Evolutionary conservation across 139 green algal species (phyloP).

Genomic region (Volvox africanus): DNA sequence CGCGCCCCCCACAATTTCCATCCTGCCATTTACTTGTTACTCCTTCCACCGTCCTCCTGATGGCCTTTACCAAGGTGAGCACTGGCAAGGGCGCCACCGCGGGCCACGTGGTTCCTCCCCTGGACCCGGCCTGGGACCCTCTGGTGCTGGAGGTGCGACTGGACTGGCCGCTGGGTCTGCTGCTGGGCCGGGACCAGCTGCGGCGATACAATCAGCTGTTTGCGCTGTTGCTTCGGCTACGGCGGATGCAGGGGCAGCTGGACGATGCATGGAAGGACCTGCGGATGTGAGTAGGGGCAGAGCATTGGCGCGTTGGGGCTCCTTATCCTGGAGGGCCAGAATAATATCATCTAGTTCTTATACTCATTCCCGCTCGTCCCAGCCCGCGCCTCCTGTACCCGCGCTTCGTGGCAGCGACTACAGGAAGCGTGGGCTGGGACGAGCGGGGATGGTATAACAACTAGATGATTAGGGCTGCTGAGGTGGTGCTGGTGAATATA

Average conservation of each 20-base stretch:
- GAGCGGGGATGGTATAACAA: too few species aligned
- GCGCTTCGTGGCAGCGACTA: too few species aligned
- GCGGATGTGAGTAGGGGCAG: constrained; percentile 9
- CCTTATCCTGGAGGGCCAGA: too few species aligned
- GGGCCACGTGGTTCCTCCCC: constrained; percentile 60
- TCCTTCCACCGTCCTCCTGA: too few species aligned
- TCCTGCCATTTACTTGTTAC: too few species aligned
- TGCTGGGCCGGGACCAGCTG: constrained; percentile 76
- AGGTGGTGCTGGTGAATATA: too few species aligned
- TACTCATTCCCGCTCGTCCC: too few species aligned
- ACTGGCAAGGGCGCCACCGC: neutral
- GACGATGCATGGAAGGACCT: constrained; percentile 77
- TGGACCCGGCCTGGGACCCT: constrained; percentile 83
- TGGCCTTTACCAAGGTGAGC: neutral
- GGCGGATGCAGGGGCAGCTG: constrained; percentile 78
- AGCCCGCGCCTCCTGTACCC: too few species aligned
- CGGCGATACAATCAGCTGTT: constrained; percentile 86
- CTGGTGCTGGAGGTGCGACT: constrained; percentile 77
- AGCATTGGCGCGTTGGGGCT: neutral
- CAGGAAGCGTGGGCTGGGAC: too few species aligned
- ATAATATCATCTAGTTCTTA: too few species aligned
- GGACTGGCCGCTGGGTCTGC: constrained; percentile 88
- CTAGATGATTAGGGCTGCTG: too few species aligned
- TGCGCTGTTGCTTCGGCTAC: constrained; percentile 86
- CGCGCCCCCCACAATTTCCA: too few species aligned